Evolutionary conservation across 305 asterid species (phyloP).

Genomic region (Lippia alba): DNA sequence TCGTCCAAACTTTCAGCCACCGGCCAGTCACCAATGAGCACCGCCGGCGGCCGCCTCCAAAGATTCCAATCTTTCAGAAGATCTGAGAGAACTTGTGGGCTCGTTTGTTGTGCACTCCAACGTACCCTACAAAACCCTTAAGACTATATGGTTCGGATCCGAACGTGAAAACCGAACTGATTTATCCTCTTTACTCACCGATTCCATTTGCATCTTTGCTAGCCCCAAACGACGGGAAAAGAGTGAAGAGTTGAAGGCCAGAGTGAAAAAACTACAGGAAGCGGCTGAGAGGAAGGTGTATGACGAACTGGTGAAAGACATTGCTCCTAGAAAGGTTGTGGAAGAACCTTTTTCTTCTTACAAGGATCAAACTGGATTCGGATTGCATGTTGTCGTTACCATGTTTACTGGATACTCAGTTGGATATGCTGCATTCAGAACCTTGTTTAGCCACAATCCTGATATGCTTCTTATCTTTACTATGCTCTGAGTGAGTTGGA

Average conservation of each 20-base stretch:
- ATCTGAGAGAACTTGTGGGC: constrained; percentile 64
- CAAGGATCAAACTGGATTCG: constrained; percentile 95
- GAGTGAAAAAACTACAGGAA: constrained; percentile 75
- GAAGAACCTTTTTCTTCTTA: constrained; percentile 93
- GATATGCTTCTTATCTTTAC: constrained; percentile 45
- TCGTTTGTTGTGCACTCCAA: constrained; percentile 50
- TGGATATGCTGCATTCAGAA: constrained; percentile 91
- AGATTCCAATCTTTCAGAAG: constrained; percentile 50
- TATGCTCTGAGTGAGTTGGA: no score
- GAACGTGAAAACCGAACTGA: constrained; percentile 53
- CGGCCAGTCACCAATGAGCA: constrained; percentile 26
- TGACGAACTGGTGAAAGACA: constrained; percentile 85
- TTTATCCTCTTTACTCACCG: constrained; percentile 52
- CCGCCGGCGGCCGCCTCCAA: constrained; percentile 53
- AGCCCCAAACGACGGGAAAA: constrained; percentile 87
- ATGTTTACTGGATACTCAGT: constrained; percentile 91
- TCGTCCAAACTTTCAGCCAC: constrained; percentile 32
- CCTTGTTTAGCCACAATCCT: constrained; percentile 75
- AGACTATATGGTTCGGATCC: constrained; percentile 66
- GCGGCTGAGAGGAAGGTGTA: constrained; percentile 83
- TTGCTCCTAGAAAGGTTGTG: constrained; percentile 68
- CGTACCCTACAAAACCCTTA: constrained; percentile 69
- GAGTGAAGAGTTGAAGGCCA: constrained; percentile 78
- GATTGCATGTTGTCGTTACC: constrained; percentile 77
- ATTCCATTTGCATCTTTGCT: constrained; percentile 60